Percentiles rank a stretch among this genome's conserved stretches.
These are phyloP conservation scores for Leccinum cinnamomeum DNA, from an alignment of 1,284 basidiomycete genomes.

Conservation along the genomic window DNA sequence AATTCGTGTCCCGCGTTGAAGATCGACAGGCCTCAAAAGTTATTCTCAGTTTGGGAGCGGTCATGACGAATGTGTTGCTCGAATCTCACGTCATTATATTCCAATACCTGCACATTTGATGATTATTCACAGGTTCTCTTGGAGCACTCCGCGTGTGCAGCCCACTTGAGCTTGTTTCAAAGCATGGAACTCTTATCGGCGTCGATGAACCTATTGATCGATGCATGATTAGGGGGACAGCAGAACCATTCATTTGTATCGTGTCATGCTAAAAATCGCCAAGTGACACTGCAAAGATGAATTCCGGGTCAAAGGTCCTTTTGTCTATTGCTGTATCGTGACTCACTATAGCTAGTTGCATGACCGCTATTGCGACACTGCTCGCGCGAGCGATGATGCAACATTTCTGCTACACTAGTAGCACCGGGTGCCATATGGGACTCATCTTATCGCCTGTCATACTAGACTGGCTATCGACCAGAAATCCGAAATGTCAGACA, in stretches of 20 bases:
- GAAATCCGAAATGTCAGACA: not conserved
- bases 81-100: not conserved
- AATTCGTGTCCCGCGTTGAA: not conserved
- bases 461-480: not conserved
- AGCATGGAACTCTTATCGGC: not conserved
- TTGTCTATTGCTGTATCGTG: not conserved
- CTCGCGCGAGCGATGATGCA: not conserved
- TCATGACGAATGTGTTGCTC: not conserved
- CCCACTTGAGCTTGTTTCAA: not conserved
- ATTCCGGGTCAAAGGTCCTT: not conserved
- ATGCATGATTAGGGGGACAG: not conserved
- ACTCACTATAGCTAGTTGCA: not conserved
- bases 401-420: not conserved
- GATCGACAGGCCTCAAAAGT: not conserved
- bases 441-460: slow-evolving; percentile 3
- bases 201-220: not conserved
- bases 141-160: not conserved
- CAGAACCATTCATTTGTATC: slow-evolving; percentile 4
- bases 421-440: not conserved
- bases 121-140: not conserved
- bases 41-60: not conserved
- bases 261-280: not conserved
- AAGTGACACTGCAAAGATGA: not conserved
- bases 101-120: not conserved
- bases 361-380: not conserved